Conservation (phyloP, 139 green algal species). For the Chlamydomonas sp. region DNA sequence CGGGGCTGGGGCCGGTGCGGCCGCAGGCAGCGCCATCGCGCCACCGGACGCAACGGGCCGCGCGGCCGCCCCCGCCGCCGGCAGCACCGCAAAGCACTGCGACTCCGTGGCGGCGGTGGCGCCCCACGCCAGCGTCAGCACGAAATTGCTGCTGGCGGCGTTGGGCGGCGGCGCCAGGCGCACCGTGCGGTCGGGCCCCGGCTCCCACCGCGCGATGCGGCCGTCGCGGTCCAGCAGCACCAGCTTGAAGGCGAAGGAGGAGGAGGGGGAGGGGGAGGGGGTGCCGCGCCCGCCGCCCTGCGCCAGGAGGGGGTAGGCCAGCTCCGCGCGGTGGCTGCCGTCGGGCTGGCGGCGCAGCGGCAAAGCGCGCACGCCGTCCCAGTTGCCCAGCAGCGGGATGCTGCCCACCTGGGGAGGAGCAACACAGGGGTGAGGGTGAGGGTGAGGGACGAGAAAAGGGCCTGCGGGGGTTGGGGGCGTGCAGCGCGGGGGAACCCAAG, state of each 20-base stretch:
- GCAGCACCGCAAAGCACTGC: background rate
- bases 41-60: too few relatives aligned
- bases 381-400: background rate
- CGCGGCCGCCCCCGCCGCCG: background rate
- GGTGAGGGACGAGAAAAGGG: background rate
- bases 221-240: background rate
- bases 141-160: background rate
- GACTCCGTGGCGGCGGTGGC: background rate
- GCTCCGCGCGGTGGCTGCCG: background rate
- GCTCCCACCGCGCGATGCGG: conserved; percentile 9
- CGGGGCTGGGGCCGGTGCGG: background rate
- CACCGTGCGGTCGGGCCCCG: conserved; percentile 3
- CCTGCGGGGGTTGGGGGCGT: too few relatives aligned
- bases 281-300: background rate
- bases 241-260: background rate
- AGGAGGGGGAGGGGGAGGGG: background rate
- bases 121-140: background rate
- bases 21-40: background rate
- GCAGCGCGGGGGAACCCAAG: too few relatives aligned
- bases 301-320: background rate
- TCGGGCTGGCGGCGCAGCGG: background rate
- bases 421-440: background rate
- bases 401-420: background rate
- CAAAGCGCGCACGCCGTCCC: background rate
- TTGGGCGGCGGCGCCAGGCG: background rate